A percentile compares a stretch with the other conserved stretches of the same genome.
Conservation (phyloP, 768 basidiomycete genomes). For the Termitomyces titanicus region DNA sequence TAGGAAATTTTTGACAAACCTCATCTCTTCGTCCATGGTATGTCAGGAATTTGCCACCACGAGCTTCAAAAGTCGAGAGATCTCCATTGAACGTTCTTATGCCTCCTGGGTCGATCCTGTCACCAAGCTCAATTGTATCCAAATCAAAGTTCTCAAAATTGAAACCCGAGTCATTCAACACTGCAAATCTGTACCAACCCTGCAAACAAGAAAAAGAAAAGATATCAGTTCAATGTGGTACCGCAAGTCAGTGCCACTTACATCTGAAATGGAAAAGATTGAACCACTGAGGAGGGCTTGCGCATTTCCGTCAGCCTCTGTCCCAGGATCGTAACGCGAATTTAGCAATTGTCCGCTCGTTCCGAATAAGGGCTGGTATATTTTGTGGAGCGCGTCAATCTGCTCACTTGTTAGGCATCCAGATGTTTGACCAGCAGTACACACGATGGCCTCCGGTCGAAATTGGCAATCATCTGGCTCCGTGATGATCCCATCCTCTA, state of each 20-base stretch:
- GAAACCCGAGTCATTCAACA: conserved; percentile 7
- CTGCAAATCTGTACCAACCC: conserved; percentile 10
- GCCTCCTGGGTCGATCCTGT: conserved; percentile 5
- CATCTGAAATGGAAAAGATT: not conserved
- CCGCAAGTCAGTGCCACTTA: no score
- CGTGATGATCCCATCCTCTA: conserved; percentile 12
- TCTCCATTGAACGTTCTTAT: conserved; percentile 9
- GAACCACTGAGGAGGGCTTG: conserved; percentile 1
- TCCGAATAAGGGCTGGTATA: conserved; percentile 9
- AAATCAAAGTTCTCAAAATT: conserved; percentile 5
- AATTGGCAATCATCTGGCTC: conserved; percentile 13
- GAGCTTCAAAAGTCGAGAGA: conserved; percentile 6
- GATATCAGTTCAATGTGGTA: no score
- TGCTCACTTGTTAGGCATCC: conserved; percentile 4
- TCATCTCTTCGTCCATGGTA: conserved; percentile 14
- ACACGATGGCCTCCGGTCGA: conserved; percentile 6
- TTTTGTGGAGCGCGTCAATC: conserved; percentile 2
- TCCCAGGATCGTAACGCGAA: conserved; percentile 10
- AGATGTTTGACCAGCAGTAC: not conserved
- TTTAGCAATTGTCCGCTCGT: conserved; percentile 2
- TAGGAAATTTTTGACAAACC: not conserved
- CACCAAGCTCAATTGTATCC: not conserved
- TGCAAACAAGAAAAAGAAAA: no score
- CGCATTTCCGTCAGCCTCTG: conserved; percentile 6
- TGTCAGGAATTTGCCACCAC: conserved; percentile 11